These are phyloP conservation scores for Vairimorpha apis DNA, from an alignment of 371 early-diverging fungal species.

Conservation along the genomic window DNA sequence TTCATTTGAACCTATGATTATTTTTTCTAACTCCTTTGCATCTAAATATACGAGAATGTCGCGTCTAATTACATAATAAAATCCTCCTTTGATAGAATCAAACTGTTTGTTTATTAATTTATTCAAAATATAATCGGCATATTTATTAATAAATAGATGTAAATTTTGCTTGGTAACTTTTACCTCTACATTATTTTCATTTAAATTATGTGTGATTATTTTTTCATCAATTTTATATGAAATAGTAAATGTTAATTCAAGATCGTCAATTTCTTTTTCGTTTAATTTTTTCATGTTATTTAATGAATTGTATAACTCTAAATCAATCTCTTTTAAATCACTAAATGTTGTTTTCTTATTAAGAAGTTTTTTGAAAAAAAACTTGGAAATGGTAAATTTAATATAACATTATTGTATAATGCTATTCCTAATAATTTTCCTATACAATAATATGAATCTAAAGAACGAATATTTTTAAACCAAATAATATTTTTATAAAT, in stretches of 20 bases:
- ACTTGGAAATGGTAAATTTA: constrained; percentile 66
- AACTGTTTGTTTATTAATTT: constrained; percentile 74
- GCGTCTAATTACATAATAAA: constrained; percentile 72
- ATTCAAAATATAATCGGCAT: constrained; percentile 71
- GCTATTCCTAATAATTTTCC: constrained; percentile 72
- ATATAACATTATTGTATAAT: constrained; percentile 69
- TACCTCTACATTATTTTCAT: constrained; percentile 64
- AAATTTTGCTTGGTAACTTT: constrained; percentile 68
- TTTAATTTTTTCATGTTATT: constrained; percentile 61
- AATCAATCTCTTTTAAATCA: constrained; percentile 67
- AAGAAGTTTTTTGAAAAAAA: constrained; percentile 73
- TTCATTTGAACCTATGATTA: constrained; percentile 81
- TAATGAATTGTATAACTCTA: constrained; percentile 62
- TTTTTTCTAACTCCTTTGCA: constrained; percentile 82
- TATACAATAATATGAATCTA: constrained; percentile 63
- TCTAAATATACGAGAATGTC: constrained; percentile 47
- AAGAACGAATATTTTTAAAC: constrained; percentile 65
- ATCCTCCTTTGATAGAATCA: constrained; percentile 76
- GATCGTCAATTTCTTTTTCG: constrained; percentile 71
- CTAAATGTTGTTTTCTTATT: constrained; percentile 66
- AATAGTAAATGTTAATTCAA: constrained; percentile 62
- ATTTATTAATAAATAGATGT: constrained; percentile 68
- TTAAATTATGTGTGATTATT: constrained; percentile 58
- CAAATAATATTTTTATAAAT: constrained; percentile 65
- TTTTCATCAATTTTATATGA: constrained; percentile 17